A percentile compares a stretch with the other conserved stretches of the same genome.
Evolutionary conservation across 2,329 filamentous ascomycete genomes (phyloP).

Genomic region (Ophiocordyceps sinensis): DNA sequence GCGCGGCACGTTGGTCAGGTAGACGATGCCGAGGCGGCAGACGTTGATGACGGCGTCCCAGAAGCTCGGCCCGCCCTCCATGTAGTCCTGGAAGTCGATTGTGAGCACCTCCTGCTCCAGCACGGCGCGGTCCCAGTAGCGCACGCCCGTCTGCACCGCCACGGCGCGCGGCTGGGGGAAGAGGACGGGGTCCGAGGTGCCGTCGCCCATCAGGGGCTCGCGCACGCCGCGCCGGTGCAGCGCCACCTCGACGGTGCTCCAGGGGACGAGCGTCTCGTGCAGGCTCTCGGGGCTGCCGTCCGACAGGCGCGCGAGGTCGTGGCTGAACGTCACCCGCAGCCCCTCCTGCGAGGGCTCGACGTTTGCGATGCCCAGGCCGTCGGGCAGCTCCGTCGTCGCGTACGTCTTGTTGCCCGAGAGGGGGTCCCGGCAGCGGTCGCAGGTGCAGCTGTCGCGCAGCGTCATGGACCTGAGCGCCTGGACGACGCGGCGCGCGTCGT

Average conservation of each 20-base stretch:
- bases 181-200: too few relatives aligned
- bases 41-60: slow-evolving; percentile 48
- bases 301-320: slow-evolving; percentile 17
- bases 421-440: slow-evolving; percentile 35
- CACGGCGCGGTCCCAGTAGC: slow-evolving; percentile 24
- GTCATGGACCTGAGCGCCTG: slow-evolving; percentile 12
- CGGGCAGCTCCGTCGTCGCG: slow-evolving; percentile 25
- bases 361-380: slow-evolving; percentile 14
- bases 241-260: slow-evolving; percentile 20
- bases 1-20: slow-evolving; percentile 60
- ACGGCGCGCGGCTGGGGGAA: slow-evolving; percentile 13
- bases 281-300: slow-evolving; percentile 19
- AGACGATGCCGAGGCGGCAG: slow-evolving; percentile 55
- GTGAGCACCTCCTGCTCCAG: slow-evolving; percentile 32
- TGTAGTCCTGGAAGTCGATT: slow-evolving; percentile 59
- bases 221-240: slow-evolving; percentile 10
- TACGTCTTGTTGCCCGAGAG: slow-evolving; percentile 46
- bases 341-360: slow-evolving; percentile 19
- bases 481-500: slow-evolving; percentile 8
- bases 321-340: slow-evolving; percentile 45
- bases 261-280: slow-evolving; percentile 19
- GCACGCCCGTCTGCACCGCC: slow-evolving; percentile 17
- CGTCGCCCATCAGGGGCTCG: slow-evolving; percentile 2
- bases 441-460: slow-evolving; percentile 42
- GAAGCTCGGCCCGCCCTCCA: slow-evolving; percentile 42